A percentile compares a stretch with the other conserved stretches of the same genome.
phyloP scores from a whole-genome alignment of 306 rosid species.

The Cucumis melo region DNA sequence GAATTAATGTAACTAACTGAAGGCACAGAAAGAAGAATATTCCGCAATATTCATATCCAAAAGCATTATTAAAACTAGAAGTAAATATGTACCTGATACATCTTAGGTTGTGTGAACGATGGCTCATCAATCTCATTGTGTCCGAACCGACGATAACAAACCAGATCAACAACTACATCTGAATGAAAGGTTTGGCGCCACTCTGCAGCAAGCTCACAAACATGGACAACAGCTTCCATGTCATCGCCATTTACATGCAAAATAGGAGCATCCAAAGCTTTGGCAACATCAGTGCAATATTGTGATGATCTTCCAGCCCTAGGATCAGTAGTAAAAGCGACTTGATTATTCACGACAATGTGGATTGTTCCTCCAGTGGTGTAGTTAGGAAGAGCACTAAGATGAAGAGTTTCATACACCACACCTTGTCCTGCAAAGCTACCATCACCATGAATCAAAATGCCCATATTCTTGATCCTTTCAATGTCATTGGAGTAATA shows the following conservation, averaged over 20 bases:
- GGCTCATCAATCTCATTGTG: constrained; percentile 98
- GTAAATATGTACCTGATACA: constrained; percentile 81
- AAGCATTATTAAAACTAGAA: neutral
- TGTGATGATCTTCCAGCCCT: constrained; percentile 75
- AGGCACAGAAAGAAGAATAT: neutral
- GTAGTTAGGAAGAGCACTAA: constrained; percentile 92
- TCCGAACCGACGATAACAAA: constrained; percentile 91
- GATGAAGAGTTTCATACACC: constrained; percentile 87
- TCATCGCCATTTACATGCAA: constrained; percentile 91
- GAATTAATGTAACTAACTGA: neutral
- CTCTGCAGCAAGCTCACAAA: constrained; percentile 94
- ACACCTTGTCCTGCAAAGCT: constrained; percentile 99
- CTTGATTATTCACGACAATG: constrained; percentile 86
- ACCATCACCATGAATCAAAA: constrained; percentile 93
- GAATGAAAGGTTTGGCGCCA: constrained; percentile 99
- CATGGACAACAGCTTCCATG: constrained; percentile 95
- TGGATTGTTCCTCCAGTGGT: constrained; percentile 95
- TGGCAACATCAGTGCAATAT: constrained; percentile 93
- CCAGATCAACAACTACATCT: constrained; percentile 91
- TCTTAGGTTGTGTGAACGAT: constrained; percentile 91
- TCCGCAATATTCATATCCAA: neutral
- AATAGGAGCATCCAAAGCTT: constrained; percentile 85
- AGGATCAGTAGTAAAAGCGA: constrained; percentile 95
- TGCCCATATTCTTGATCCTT: constrained; percentile 71
- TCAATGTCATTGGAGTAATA: constrained; percentile 59